Base-by-base conservation (phyloP, 805 yeast genomes). In the Candida berthetii region DNA sequence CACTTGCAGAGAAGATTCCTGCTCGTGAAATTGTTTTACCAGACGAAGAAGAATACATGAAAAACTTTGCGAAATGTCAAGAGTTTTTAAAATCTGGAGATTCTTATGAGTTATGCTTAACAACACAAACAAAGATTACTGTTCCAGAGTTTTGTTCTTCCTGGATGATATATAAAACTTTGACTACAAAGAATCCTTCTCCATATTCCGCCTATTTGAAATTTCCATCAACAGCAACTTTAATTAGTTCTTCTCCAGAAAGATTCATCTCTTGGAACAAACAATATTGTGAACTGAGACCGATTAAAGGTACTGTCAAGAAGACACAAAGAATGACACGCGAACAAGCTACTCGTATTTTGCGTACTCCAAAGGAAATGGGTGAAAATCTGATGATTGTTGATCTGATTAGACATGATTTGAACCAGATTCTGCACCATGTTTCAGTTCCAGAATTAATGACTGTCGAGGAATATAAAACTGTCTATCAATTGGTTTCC, bases 321-420 rank as follows among this genome's bases (percentile, higher is more conserved):
- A 88, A 87, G 50, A 63, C 76, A 0, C 64, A 71, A 0, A 73
- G 63, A 0, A 70, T 84, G 65, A 69, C 76, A 7, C 52, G 68
- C 9, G 82, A 69, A 28, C 64, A 65, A 28, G 98, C 96, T 0
- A 67, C 78, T 3, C 58, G 61, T 31, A 74, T 88, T 17, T 64
- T 91, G 36, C 75, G 81, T 40, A 82, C 95, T 1, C 93, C 95
- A 3, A 93, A 93, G 59, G 99, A 93, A 60, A 76, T 84, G 57
- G 99, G 96, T 0, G 99, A 93, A 57, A 93, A 93, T 50, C 66
- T 93, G 43, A 93, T 93, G 99, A 93, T 93, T 65, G 95, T 93
- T 7, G 99, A 93, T 60, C 65, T 93, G 43, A 95, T 93, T 37
- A 75, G 99, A 42, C 96, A 95, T 62, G 99, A 93, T 57, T 68